Percentiles rank a stretch among this genome's conserved stretches.
Evolutionary conservation across 768 basidiomycete species (phyloP).

Genomic region (Phlebiopsis flavidoalba): DNA sequence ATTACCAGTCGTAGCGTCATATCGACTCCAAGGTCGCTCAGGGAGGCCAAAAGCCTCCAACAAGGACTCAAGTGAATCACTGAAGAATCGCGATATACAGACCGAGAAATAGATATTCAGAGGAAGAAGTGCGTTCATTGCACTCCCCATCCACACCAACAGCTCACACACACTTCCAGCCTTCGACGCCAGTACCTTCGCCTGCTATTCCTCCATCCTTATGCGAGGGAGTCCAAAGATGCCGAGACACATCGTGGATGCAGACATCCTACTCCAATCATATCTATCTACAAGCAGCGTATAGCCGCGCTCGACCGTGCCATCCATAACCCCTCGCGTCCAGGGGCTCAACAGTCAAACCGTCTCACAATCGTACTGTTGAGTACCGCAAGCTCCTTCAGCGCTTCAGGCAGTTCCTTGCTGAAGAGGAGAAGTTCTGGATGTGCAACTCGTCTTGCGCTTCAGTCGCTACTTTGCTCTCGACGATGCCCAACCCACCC

Average conservation of each 20-base stretch:
- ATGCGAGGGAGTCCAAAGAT: constrained; percentile 70
- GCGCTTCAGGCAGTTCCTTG: constrained; percentile 85
- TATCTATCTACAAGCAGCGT: constrained; percentile 74
- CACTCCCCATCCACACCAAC: constrained; percentile 14
- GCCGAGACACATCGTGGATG: constrained; percentile 84
- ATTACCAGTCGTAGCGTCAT: constrained; percentile 9
- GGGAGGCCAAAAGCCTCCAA: constrained; percentile 76
- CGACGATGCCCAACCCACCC: constrained; percentile 54
- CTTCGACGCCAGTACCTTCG: constrained; percentile 67
- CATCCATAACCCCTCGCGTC: constrained; percentile 30
- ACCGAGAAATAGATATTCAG: constrained; percentile 80
- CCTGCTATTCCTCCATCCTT: constrained; percentile 64
- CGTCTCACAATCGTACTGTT: constrained; percentile 48
- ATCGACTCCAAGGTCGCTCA: constrained; percentile 24
- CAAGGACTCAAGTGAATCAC: constrained; percentile 69
- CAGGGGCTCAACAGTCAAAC: constrained; percentile 29
- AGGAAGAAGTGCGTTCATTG: constrained; percentile 68
- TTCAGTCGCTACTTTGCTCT: constrained; percentile 68
- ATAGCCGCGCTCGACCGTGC: constrained; percentile 62
- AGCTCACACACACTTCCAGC: constrained; percentile 32
- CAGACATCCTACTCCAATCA: constrained; percentile 86
- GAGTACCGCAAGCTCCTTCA: constrained; percentile 84
- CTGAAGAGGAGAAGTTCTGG: constrained; percentile 92
- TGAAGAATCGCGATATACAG: constrained; percentile 73
- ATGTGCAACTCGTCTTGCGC: constrained; percentile 66